Percentiles rank a stretch among this genome's conserved stretches.
Evolutionary conservation across 2,329 filamentous ascomycete species (phyloP).

Genomic region (Eutypa lata): DNA sequence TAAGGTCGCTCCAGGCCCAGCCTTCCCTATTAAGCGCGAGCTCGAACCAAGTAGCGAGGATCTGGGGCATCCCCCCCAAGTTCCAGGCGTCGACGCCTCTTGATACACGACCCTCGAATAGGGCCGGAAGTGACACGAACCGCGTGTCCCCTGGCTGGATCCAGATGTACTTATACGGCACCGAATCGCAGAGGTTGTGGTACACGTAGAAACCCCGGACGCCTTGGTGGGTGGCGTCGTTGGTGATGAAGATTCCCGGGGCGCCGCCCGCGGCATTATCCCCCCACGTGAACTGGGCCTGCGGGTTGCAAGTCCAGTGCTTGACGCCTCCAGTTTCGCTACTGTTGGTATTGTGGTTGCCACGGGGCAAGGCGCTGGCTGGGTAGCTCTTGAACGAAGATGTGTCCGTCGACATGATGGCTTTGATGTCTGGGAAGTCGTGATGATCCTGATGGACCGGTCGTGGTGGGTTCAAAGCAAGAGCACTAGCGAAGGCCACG

Average conservation of each 20-base stretch:
- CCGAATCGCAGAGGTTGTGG: constrained; percentile 24
- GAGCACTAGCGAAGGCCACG: neutral
- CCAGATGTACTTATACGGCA: constrained; percentile 26
- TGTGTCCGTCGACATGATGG: constrained; percentile 1
- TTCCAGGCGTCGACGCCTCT: constrained; percentile 22
- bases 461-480: neutral
- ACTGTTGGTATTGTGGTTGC: neutral
- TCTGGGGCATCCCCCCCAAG: constrained; percentile 20
- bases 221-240: constrained; percentile 1
- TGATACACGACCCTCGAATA: constrained; percentile 23
- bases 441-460: too few species aligned
- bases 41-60: constrained; percentile 25
- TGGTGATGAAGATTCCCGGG: constrained; percentile 12
- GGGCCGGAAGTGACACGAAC: constrained; percentile 22
- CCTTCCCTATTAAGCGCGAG: constrained; percentile 18
- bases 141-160: constrained; percentile 15
- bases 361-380: neutral
- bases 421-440: constrained; percentile 1
- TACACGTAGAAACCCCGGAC: constrained; percentile 19
- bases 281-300: constrained; percentile 14
- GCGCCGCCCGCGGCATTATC: constrained; percentile 10
- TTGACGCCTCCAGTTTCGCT: neutral
- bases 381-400: constrained; percentile 1
- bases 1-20: constrained; percentile 22
- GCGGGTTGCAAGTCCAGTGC: constrained; percentile 10